A percentile compares a stretch with the other conserved stretches of the same genome.
These are phyloP conservation scores for Eucalyptus albens DNA, from an alignment of 345 rosid genomes.

Conservation along the genomic window DNA sequence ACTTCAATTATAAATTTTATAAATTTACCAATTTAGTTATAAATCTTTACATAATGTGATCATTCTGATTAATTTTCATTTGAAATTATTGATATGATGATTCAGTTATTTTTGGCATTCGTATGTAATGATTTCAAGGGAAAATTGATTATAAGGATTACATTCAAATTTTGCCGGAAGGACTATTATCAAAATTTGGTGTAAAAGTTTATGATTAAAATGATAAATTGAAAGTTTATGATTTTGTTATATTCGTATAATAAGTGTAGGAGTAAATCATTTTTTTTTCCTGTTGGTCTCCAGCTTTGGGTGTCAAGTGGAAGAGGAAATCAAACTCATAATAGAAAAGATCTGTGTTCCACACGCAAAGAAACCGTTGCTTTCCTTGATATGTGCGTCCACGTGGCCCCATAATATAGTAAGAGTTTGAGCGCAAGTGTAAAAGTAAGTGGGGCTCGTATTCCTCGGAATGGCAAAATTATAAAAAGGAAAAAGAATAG, in stretches of 20 bases:
- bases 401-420: neutral
- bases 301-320: neutral
- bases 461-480: neutral
- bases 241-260: neutral
- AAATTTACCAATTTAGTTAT: rapidly evolving
- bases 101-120: rapidly evolving
- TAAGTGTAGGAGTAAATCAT: neutral
- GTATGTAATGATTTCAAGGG: rapidly evolving
- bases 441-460: neutral
- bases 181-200: neutral
- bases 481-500: neutral
- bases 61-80: neutral
- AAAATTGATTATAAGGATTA: neutral
- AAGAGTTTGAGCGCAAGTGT: neutral
- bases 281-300: neutral
- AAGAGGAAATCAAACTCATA: neutral
- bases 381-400: neutral
- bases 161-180: too few species aligned
- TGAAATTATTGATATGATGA: neutral
- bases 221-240: neutral
- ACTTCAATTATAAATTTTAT: neutral
- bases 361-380: neutral
- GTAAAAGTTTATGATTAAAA: neutral
- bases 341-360: neutral
- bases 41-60: neutral